A percentile compares a stretch with the other conserved stretches of the same genome.
Conservation (phyloP, 805 yeast species). For the Saccharomycopsis javanensis region DNA sequence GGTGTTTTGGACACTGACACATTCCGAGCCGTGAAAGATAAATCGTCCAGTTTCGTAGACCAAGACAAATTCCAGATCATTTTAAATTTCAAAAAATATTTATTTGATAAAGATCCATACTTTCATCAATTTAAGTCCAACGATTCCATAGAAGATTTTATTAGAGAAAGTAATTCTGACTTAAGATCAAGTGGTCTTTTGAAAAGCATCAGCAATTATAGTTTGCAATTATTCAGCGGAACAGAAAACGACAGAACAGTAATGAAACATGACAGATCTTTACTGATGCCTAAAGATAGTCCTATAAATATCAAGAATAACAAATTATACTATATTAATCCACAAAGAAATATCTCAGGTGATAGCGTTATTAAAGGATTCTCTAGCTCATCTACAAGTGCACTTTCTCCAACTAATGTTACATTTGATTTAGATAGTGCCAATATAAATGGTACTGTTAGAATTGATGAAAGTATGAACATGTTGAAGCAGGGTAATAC, state of each 20-base stretch:
- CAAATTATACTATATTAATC: conserved; percentile 8
- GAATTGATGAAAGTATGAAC: neutral
- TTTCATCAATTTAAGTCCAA: conserved; percentile 17
- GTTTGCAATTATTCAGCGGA: conserved; percentile 8
- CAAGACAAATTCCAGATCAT: conserved; percentile 3
- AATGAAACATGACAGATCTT: neutral
- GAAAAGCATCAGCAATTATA: conserved; percentile 17
- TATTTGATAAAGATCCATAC: conserved; percentile 15
- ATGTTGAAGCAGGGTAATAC: neutral
- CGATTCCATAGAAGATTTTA: conserved; percentile 7
- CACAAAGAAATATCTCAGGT: neutral
- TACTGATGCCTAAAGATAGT: neutral
- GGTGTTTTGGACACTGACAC: conserved; percentile 14
- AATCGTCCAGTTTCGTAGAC: neutral
- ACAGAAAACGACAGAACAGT: neutral
- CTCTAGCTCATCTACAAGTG: conserved; percentile 4
- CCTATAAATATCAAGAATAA: conserved; percentile 14
- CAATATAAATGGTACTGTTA: neutral
- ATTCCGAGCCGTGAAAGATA: neutral
- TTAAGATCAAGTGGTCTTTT: conserved; percentile 6
- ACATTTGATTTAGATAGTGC: neutral
- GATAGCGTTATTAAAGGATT: neutral
- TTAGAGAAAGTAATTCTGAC: neutral
- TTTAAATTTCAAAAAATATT: conserved; percentile 16
- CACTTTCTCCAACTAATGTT: conserved; percentile 14